phyloP scores from a whole-genome alignment of 257 asterid species.

The Nicotiana sylvestris region DNA sequence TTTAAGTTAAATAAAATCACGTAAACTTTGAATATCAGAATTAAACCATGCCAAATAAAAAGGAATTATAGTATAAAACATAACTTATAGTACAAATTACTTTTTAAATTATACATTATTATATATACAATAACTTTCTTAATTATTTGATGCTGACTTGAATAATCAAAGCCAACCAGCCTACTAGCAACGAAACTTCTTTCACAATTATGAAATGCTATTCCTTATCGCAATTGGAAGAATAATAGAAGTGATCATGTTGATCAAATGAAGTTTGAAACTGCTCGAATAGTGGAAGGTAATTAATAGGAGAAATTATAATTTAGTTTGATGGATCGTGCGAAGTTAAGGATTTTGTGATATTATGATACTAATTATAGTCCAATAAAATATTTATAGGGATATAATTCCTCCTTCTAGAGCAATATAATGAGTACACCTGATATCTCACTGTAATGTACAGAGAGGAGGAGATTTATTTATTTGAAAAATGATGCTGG shows the following conservation, averaged over 20 bases:
- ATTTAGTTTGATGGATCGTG: not conserved
- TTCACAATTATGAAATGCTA: not conserved
- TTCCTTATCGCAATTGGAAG: not conserved
- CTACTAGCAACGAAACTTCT: not conserved
- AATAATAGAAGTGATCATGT: not conserved
- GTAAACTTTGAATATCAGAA: too few relatives aligned
- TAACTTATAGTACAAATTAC: too few relatives aligned
- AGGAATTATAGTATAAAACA: not conserved
- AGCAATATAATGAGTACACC: not conserved
- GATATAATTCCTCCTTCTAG: not conserved
- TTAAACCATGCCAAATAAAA: not conserved
- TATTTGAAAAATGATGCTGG: not conserved
- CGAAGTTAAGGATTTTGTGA: not conserved
- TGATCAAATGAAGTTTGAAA: not conserved
- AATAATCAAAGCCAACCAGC: not conserved
- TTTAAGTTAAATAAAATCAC: too few relatives aligned
- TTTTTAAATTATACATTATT: not conserved
- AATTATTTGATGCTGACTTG: not conserved
- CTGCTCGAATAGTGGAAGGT: not conserved
- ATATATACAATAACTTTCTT: too few relatives aligned
- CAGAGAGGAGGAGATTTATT: not conserved
- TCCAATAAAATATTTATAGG: not conserved
- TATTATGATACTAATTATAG: not conserved
- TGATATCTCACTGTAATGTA: constrained; percentile 4
- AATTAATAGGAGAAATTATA: not conserved